Base-by-base conservation (phyloP, 2,329 filamentous ascomycete genomes). In the Nannizzia gypsea region DNA sequence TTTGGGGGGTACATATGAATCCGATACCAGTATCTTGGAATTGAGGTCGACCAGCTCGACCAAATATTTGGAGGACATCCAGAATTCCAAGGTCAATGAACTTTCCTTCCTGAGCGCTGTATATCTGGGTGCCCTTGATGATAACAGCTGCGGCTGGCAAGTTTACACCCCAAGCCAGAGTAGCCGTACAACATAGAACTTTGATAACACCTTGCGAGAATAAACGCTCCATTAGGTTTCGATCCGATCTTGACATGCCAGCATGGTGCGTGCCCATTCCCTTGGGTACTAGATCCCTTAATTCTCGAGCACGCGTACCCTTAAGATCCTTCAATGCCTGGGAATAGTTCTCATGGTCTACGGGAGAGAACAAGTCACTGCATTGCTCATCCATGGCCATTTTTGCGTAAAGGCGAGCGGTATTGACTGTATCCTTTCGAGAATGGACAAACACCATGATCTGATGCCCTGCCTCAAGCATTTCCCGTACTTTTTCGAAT, bases 381-480 rank as follows among this genome's bases (percentile, higher is more conserved):
- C 87, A 89, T 48, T 84, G 81, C 42, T 95, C 81, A 36, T 97
- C 91, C 1, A 84, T 78, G 0, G 93, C 93, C 77, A 93, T 90
- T 66, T 96, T 86, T 63, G 88, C 85, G 26, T 99, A 77, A 77
- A 87, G 89, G 65, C 88, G 87, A 52, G 93, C 91, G 1, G 92
- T 95, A 63, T 87, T 82, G 65, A 95, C 84, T 0, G 95, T 99
- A 67, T 99, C 95, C 70, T 95, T 91, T 26, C 93, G 83, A 0
- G 92, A 96, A 72, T 99, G 95, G 9, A 99, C 95, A 72, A 99
- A 99, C 0, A 99, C 92, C 95, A 99, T 99, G 65, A 99, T 83
- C 72, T 99, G 93, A 68, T 99, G 93, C n/a, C 89, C 91, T 61
- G 80, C 78, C 69, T 90, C 84, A 2, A 99, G 79, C 91, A 99